Conservation (phyloP, 805 yeast species). For the Lipomyces anomalus region DNA sequence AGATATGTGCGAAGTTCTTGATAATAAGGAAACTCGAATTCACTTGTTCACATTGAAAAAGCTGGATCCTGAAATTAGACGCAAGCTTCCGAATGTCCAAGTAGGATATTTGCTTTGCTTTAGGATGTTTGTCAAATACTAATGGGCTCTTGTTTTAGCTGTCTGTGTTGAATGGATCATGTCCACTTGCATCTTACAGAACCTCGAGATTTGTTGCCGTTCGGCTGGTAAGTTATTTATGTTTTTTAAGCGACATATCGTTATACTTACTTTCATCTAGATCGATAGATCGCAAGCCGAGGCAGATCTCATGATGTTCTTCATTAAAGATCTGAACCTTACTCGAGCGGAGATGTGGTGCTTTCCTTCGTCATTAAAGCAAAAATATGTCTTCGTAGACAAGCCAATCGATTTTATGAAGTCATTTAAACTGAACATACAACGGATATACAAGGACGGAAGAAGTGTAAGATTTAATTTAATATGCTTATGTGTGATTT, state of each 20-base stretch:
- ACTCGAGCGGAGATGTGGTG: constrained; percentile 94
- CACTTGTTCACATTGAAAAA: constrained; percentile 11
- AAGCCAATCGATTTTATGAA: constrained; percentile 61
- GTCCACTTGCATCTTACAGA: constrained; percentile 12
- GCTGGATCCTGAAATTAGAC: constrained; percentile 1
- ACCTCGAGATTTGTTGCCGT: constrained; percentile 14
- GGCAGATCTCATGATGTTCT: constrained; percentile 77
- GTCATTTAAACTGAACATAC: constrained; percentile 56
- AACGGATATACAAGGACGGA: constrained; percentile 42
- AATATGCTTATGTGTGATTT: too few species aligned
- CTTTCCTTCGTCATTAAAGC: constrained; percentile 55
- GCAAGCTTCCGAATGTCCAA: constrained; percentile 1
- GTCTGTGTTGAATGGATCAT: constrained; percentile 21
- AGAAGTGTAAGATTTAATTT: too few species aligned
- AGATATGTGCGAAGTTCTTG: constrained; percentile 51
- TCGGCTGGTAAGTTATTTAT: constrained; percentile 10
- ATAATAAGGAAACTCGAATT: constrained; percentile 10
- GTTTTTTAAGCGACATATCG: too few species aligned
- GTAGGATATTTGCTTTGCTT: neutral
- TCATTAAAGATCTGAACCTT: constrained; percentile 70
- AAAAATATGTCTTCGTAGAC: constrained; percentile 58
- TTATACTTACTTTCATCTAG: neutral
- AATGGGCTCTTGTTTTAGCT: neutral
- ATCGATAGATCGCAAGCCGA: constrained; percentile 7
- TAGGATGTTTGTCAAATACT: neutral